These are phyloP conservation scores for Meyerozyma carpophila DNA, from an alignment of 1,139 yeast genomes.

Conservation along the genomic window DNA sequence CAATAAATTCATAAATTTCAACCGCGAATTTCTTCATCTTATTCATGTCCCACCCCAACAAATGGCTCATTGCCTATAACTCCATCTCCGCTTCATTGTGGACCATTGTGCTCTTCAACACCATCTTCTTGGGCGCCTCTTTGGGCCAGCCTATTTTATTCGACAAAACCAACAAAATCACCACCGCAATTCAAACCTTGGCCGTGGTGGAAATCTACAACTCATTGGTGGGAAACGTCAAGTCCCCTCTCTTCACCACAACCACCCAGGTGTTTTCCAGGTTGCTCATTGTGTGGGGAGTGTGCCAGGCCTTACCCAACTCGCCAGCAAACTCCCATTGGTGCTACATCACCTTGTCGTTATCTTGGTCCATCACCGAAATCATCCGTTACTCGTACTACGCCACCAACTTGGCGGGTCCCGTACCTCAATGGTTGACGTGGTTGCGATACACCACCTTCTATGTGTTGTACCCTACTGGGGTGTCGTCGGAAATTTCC, in stretches of 20 bases:
- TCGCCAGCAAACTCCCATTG: conserved; percentile 58
- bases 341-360: conserved; percentile 59
- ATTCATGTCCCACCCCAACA: conserved; percentile 21
- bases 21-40: neutral
- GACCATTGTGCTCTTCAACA: conserved; percentile 39
- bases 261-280: conserved; percentile 84
- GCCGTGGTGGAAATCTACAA: conserved; percentile 82
- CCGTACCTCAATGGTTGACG: conserved; percentile 59
- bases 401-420: conserved; percentile 57
- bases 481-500: conserved; percentile 78
- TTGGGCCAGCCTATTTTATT: conserved; percentile 59
- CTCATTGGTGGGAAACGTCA: conserved; percentile 71
- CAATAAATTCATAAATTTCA: neutral
- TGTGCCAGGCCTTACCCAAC: conserved; percentile 67
- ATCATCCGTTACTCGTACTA: conserved; percentile 82
- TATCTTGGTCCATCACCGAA: conserved; percentile 92
- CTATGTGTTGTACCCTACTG: conserved; percentile 79
- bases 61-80: conserved; percentile 41
- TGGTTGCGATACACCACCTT: conserved; percentile 82
- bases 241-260: conserved; percentile 81
- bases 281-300: conserved; percentile 76
- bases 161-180: conserved; percentile 51
- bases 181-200: conserved; percentile 71
- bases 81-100: conserved; percentile 42
- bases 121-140: conserved; percentile 27